Evolutionary conservation across 805 yeast species (phyloP).

Genomic region (Nakazawaea siamensis): DNA sequence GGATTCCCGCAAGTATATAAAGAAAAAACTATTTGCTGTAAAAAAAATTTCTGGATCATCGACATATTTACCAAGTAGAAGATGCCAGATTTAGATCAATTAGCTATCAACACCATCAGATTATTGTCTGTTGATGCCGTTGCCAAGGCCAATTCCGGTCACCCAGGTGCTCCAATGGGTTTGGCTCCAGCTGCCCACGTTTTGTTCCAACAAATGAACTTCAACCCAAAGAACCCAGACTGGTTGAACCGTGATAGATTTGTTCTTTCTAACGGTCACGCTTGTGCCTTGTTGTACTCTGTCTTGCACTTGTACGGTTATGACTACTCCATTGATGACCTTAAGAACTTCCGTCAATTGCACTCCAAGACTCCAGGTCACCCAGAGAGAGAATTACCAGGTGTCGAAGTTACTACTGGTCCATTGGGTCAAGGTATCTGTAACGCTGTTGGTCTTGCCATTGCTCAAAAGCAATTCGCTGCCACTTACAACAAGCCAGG

Average conservation of each 20-base stretch:
- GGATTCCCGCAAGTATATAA: too few relatives aligned
- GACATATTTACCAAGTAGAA: neutral
- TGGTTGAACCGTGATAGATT: conserved; percentile 97
- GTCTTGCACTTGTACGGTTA: conserved; percentile 82
- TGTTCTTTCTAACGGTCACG: conserved; percentile 93
- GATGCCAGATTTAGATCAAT: conserved; percentile 50
- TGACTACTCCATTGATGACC: conserved; percentile 72
- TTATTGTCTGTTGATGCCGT: conserved; percentile 83
- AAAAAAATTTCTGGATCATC: too few relatives aligned
- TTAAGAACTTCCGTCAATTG: conserved; percentile 84
- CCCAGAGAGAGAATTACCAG: conserved; percentile 89
- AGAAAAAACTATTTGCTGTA: too few relatives aligned
- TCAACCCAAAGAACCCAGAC: conserved; percentile 85
- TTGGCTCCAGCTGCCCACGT: conserved; percentile 94
- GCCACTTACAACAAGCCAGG: conserved; percentile 91
- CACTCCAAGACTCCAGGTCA: conserved; percentile 95
- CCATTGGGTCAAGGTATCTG: conserved; percentile 98
- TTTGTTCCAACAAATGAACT: conserved; percentile 69
- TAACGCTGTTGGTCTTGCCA: conserved; percentile 94
- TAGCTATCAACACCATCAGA: conserved; percentile 84
- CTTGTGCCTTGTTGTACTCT: conserved; percentile 82
- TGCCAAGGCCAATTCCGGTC: conserved; percentile 88
- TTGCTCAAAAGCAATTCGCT: conserved; percentile 87
- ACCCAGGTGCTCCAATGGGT: conserved; percentile 99
- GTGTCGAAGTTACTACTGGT: conserved; percentile 97